Evolutionary conservation across 495 filamentous ascomycete species (phyloP).

Genomic region (Tricharina praecox): DNA sequence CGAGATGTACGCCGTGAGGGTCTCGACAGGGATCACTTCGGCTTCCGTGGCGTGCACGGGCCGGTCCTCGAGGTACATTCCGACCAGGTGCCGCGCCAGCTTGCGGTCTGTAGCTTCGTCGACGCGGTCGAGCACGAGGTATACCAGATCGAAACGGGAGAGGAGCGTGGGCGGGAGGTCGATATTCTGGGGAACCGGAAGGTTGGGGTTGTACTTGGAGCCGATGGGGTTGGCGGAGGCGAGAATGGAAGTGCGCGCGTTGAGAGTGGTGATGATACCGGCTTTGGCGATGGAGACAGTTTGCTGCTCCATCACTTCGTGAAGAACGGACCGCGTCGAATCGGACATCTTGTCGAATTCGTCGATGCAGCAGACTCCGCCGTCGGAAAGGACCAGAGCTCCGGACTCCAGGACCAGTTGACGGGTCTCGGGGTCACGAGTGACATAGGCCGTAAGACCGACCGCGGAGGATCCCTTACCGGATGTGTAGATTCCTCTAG

Average conservation of each 20-base stretch:
- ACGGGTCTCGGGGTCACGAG: constrained; percentile 81
- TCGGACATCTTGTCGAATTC: constrained; percentile 99
- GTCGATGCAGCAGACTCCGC: constrained; percentile 95
- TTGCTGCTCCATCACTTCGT: constrained; percentile 99
- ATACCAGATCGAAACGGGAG: constrained; percentile 91
- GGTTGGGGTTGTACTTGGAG: constrained; percentile 86
- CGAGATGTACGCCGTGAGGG: constrained; percentile 91
- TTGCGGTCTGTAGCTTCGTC: constrained; percentile 78
- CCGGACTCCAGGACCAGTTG: constrained; percentile 95
- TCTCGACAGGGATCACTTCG: constrained; percentile 53
- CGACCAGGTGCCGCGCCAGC: constrained; percentile 76
- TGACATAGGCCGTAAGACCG: constrained; percentile 96
- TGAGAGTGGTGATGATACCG: constrained; percentile 95
- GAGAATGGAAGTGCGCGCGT: constrained; percentile 82
- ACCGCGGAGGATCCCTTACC: constrained; percentile 95
- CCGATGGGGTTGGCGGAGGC: constrained; percentile 97
- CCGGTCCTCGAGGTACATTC: constrained; percentile 92
- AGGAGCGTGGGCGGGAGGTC: constrained; percentile 89
- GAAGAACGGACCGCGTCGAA: constrained; percentile 80
- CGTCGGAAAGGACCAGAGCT: constrained; percentile 85
- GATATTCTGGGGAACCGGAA: constrained; percentile 94
- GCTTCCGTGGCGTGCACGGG: constrained; percentile 60
- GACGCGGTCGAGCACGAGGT: constrained; percentile 82
- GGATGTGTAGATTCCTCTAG: constrained; percentile 93
- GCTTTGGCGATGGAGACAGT: constrained; percentile 98